Evolutionary conservation across 441 rosid genomes (phyloP), one percentile per base, ranked within the genome.

Genomic region (Populus hybrid): DNA sequence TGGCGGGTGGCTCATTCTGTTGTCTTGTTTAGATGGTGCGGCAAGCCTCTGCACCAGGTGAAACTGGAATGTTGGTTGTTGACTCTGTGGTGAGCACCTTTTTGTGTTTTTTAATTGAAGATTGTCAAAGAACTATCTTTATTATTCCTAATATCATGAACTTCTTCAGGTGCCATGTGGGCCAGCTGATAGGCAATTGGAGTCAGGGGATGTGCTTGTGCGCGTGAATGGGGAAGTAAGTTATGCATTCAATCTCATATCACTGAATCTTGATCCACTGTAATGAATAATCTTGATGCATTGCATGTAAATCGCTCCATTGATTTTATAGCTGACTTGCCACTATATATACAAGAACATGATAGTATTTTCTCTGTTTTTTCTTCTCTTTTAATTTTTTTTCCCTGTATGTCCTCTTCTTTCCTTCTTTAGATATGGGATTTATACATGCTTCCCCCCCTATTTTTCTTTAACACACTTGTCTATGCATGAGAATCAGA

Each of bases 141-240:
- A 21, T 79, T 38, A 36, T 71, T 78, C 32, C 34, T 16, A 23
- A 69, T 77, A 70, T 70, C 20, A 46, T 77, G 79, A 69, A 42
- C 42, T 63, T 26, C 74, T 85, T 75, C 87, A 94, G 99, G 99
- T 92, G 78, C 99, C 98, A 35, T 93, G 92, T 85, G 98, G 99
- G 79, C 97, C 98, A 77, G 94, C 96, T 69, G 88, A 90, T 83
- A 87, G 81, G 78, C 89, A 84, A 57, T 85, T 96, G 89, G 98
- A 94, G 88, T 90, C 98, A 7, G 99, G 99, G 76, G 99, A 94
- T 87, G 95, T 96, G 77, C 98, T 96, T 84, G 87, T 96, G 77
- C 87, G 87, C 75, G 87, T 93, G 86, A 96, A 96, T 78, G 91
- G 96, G 76, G 94, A 91, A 74, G 99, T 93, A 84, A 88, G 95